Evolutionary conservation across 129 eudicot genomes (phyloP), one percentile per base, ranked within the genome.

Genomic region (Flaveria bidentis): DNA sequence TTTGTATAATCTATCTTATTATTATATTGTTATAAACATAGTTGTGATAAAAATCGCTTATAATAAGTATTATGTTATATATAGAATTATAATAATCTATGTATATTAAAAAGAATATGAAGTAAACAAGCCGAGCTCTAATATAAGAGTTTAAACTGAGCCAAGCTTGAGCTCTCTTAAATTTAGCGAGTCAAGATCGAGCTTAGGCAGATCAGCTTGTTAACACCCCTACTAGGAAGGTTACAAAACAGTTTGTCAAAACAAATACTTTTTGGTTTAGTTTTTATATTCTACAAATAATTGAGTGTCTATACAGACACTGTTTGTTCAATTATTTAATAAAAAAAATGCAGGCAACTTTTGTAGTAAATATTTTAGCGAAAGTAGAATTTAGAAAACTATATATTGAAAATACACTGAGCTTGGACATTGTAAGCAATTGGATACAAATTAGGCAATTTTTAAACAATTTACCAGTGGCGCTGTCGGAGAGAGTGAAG

Each of bases 401-500:
- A n/a, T 2, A 55, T 55, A n/a, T 55, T 18, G 7, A 13, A 25
- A 18, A 56, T 0, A 3, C 26, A 61, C 41, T n/a, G 17, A 26
- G 5, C 9, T 25, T 25, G 23, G 46, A 15, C 65, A 58, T 12
- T 58, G 65, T 58, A 58, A 9, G 9, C 33, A 9, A 22, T 23
- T 58, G 36, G 16, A 58, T 22, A 58, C 69, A 30, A 63, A 15
- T 28, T 30, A 28, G 20, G n/a, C 20, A 63, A 15, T 4, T 14
- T 30, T 33, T 30, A 15, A 63, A 30, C 22, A 14, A 30, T 13
- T 80, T 85, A 95, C 99, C 99, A 91, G 90, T 95, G 99, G 70
- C 99, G 97, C 85, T 95, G 99, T 83, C 99, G 88, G 79, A 95
- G 97, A 26, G 99, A 95, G 86, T 95, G 99, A 50, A 95, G 94